A percentile compares a stretch with the other conserved stretches of the same genome.
Evolutionary conservation across 2,329 filamentous ascomycete species (phyloP).

Genomic region (Ceratocystis cubensis): DNA sequence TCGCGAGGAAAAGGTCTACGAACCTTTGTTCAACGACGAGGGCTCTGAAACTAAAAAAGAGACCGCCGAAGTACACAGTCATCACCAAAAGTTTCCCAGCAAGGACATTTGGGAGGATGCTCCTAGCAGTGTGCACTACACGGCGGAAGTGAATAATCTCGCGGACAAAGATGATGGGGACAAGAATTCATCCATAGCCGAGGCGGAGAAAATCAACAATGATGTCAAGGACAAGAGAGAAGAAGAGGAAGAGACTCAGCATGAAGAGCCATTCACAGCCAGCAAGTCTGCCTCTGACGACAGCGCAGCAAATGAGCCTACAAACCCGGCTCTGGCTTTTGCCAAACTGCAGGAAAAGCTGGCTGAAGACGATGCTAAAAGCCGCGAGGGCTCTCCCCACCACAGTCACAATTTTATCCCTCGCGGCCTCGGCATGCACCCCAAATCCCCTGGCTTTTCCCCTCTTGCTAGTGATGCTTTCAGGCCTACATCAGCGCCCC

Average conservation of each 20-base stretch:
- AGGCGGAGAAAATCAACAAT: conserved; percentile 26
- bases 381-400: conserved; percentile 25
- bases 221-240: not conserved
- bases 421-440: conserved; percentile 21
- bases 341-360: conserved; percentile 53
- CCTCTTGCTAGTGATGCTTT: conserved; percentile 9
- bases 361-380: conserved; percentile 41
- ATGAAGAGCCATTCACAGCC: conserved; percentile 21
- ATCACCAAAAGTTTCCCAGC: conserved; percentile 69
- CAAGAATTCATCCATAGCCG: conserved; percentile 28
- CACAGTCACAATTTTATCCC: conserved; percentile 42
- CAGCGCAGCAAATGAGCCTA: conserved; percentile 30
- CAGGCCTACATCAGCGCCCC: conserved; percentile 10
- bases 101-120: conserved; percentile 97
- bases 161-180: conserved; percentile 26
- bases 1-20: conserved; percentile 86
- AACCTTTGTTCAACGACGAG: conserved; percentile 77
- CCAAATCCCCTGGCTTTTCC: conserved; percentile 10
- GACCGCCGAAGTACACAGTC: conserved; percentile 28
- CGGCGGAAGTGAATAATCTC: conserved; percentile 73
- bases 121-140: conserved; percentile 68
- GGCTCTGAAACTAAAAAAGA: conserved; percentile 40
- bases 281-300: conserved; percentile 26
- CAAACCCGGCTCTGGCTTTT: conserved; percentile 52
- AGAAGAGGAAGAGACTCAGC: not conserved